Percentiles rank a stretch among this genome's conserved stretches.
These are phyloP conservation scores for Magnolia changhungtana DNA, from an alignment of 164 flowering plant species.

Conservation along the genomic window DNA sequence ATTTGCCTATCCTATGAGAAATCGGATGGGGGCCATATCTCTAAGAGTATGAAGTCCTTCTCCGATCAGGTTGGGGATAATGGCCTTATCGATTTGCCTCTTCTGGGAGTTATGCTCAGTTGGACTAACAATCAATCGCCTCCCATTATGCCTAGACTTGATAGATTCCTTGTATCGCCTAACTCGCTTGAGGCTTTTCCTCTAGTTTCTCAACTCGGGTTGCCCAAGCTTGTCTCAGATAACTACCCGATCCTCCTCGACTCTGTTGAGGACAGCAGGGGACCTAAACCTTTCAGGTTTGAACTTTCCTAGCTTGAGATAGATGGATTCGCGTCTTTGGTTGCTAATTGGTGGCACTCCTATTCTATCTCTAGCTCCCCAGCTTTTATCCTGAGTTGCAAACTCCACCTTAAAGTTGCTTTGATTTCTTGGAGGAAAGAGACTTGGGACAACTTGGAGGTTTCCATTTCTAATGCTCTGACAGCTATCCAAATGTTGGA, in stretches of 20 bases:
- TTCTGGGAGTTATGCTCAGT: not conserved
- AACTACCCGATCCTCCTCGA: not conserved
- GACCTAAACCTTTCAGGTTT: not conserved
- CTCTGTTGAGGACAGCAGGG: not conserved
- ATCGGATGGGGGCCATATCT: not conserved
- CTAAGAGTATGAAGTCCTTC: not conserved
- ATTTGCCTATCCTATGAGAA: too few species aligned
- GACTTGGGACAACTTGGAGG: not conserved
- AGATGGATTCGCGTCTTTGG: not conserved
- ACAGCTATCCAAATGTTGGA: not conserved
- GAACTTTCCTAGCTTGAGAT: not conserved
- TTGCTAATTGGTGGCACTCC: not conserved
- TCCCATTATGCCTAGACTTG: not conserved
- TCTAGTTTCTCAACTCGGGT: not conserved
- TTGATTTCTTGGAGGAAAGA: not conserved
- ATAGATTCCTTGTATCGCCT: too few species aligned
- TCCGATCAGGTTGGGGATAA: not conserved
- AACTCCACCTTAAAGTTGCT: not conserved
- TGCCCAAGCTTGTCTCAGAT: not conserved
- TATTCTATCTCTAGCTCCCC: too few species aligned
- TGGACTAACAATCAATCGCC: not conserved
- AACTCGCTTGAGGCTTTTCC: not conserved
- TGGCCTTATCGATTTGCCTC: not conserved
- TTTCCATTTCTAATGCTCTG: not conserved
- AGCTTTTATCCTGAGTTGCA: not conserved